phyloP scores from a whole-genome alignment of 192 early-diverging fungal species.

The Diversispora epigaea region DNA sequence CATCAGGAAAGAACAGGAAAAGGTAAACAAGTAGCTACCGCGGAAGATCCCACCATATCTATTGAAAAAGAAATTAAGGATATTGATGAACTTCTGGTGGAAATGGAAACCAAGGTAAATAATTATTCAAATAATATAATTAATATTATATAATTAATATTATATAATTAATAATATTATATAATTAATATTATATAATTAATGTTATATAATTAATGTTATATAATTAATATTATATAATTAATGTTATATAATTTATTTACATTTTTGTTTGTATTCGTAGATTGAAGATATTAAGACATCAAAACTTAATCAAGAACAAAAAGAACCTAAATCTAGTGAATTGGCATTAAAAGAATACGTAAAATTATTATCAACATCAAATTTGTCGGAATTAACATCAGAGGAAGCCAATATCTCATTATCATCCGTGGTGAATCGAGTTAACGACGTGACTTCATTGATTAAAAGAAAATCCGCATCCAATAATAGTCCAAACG shows the following conservation, averaged over 20 bases:
- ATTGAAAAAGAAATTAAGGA: slow-evolving; percentile 59
- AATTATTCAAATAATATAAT: neutral
- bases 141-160: neutral
- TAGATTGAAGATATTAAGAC: slow-evolving; percentile 44
- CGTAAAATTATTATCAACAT: slow-evolving; percentile 8
- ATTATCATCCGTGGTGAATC: slow-evolving; percentile 12
- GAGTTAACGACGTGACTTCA: slow-evolving; percentile 52
- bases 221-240: neutral
- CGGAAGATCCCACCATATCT: slow-evolving; percentile 35
- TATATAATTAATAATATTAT: too few relatives aligned
- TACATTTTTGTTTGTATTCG: neutral
- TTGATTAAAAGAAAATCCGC: slow-evolving; percentile 49
- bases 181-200: neutral
- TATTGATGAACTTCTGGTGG: slow-evolving; percentile 58
- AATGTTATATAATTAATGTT: neutral
- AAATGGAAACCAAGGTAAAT: slow-evolving; percentile 64
- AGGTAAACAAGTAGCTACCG: slow-evolving; percentile 43
- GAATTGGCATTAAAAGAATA: slow-evolving; percentile 27
- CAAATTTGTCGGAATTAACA: neutral
- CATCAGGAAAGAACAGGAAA: slow-evolving; percentile 40
- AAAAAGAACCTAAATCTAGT: slow-evolving; percentile 34
- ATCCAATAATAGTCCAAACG: neutral
- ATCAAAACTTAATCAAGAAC: slow-evolving; percentile 38
- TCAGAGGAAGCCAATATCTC: slow-evolving; percentile 22
- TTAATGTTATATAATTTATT: slow-evolving; percentile 1